Percentiles rank a stretch among this genome's conserved stretches.
Evolutionary conservation across 768 basidiomycete genomes (phyloP).

Genomic region (Boletus rubescentipes): DNA sequence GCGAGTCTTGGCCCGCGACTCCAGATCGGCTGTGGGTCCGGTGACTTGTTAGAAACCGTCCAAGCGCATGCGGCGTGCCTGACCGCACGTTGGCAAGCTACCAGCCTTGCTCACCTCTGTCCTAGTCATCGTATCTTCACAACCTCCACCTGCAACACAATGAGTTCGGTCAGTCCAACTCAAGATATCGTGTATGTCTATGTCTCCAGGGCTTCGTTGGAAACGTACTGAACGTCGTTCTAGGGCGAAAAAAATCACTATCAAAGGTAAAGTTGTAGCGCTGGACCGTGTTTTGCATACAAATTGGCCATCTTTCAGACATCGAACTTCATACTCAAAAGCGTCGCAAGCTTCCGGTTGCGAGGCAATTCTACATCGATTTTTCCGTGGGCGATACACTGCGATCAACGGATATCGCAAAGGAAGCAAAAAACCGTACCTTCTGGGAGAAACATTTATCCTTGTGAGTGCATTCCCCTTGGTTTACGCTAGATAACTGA

Average conservation of each 20-base stretch:
- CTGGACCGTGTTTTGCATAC: background rate
- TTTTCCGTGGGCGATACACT: background rate
- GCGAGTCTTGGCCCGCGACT: too few relatives aligned
- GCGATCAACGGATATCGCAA: background rate
- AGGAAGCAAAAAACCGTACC: background rate
- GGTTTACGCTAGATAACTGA: background rate
- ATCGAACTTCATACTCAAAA: conserved; percentile 1
- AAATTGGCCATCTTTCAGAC: background rate
- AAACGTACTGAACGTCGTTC: background rate
- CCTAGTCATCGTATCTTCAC: too few relatives aligned
- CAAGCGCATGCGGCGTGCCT: too few relatives aligned
- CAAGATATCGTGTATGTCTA: background rate
- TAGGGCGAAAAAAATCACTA: conserved; percentile 2
- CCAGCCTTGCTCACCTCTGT: too few relatives aligned
- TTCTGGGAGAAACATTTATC: background rate
- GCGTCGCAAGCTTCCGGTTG: background rate
- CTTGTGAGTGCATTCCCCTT: background rate
- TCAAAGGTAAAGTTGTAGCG: background rate
- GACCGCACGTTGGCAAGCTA: too few relatives aligned
- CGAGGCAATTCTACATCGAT: background rate
- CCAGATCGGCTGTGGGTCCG: too few relatives aligned
- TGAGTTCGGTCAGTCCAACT: background rate
- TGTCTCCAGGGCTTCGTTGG: background rate
- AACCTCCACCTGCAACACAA: background rate
- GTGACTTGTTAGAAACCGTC: too few relatives aligned